phyloP scores from a whole-genome alignment of 2,329 filamentous ascomycete species.

The Biscogniauxia marginata region DNA sequence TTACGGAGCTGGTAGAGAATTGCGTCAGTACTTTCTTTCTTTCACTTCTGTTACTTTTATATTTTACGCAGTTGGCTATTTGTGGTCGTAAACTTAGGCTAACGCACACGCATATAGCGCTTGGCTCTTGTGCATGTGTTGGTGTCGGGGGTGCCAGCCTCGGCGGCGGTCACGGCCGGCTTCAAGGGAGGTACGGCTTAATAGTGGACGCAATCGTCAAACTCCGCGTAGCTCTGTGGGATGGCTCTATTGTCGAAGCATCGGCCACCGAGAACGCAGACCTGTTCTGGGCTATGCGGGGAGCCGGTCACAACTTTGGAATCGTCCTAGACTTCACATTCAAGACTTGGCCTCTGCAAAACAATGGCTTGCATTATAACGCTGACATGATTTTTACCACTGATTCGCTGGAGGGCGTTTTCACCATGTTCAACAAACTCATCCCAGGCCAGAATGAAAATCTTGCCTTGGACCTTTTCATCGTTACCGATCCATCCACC shows the following conservation, averaged over 20 bases:
- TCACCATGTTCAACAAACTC: conserved; percentile 5
- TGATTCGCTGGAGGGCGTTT: conserved; percentile 7
- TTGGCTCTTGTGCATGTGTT: conserved; percentile 7
- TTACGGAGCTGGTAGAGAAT: conserved; percentile 10
- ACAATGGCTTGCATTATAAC: conserved; percentile 8
- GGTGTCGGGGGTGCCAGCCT: conserved; percentile 29
- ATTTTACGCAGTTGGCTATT: background rate
- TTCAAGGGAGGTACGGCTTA: conserved; percentile 42
- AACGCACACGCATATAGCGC: background rate
- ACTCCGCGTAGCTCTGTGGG: conserved; percentile 39
- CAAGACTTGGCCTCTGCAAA: conserved; percentile 9
- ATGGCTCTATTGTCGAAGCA: conserved; percentile 34
- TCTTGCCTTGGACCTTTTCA: conserved; percentile 10
- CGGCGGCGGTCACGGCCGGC: conserved; percentile 43
- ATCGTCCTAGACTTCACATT: conserved; percentile 18
- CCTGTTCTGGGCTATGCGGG: conserved; percentile 46
- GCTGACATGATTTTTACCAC: conserved; percentile 13
- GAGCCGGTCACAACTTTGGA: conserved; percentile 46
- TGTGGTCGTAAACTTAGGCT: background rate
- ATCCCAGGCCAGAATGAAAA: conserved; percentile 9
- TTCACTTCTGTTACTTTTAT: background rate
- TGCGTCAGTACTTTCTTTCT: conserved; percentile 5
- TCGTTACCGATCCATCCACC: background rate
- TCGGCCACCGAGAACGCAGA: conserved; percentile 32
- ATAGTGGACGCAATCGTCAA: conserved; percentile 40